Evolutionary conservation across 495 filamentous ascomycete genomes (phyloP).

Genomic region (Neurospora sublineolata): DNA sequence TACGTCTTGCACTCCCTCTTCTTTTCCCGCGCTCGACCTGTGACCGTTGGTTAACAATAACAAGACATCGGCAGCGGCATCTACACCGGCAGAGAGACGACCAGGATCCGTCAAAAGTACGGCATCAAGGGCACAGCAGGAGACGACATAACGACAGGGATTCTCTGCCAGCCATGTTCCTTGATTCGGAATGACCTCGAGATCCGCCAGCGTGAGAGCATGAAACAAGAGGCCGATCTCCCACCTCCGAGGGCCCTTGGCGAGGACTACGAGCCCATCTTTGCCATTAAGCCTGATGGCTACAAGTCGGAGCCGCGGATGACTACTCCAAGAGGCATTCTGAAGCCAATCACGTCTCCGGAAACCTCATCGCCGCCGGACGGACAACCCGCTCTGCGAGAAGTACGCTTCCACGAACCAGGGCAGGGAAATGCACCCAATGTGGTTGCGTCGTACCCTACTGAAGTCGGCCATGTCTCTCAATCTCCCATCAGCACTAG

Average conservation of each 20-base stretch:
- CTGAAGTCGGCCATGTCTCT: background rate
- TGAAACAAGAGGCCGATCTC: slow-evolving; percentile 3
- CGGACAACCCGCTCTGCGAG: background rate
- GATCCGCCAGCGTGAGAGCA: slow-evolving; percentile 11
- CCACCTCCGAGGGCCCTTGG: slow-evolving; percentile 10
- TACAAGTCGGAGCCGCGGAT: slow-evolving; percentile 14
- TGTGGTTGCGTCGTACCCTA: slow-evolving; percentile 8
- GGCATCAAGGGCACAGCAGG: slow-evolving; percentile 12
- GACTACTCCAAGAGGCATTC: background rate
- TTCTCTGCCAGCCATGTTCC: slow-evolving; percentile 20
- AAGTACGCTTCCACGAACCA: slow-evolving; percentile 3
- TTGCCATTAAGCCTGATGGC: slow-evolving; percentile 5
- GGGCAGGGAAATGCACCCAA: background rate
- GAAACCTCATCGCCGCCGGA: background rate
- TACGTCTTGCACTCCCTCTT: background rate
- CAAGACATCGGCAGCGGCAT: slow-evolving; percentile 19
- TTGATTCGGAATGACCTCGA: slow-evolving; percentile 17
- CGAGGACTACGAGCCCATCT: slow-evolving; percentile 13
- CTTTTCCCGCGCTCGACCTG: background rate
- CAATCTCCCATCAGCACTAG: background rate
- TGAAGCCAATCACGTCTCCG: background rate
- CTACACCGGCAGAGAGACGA: slow-evolving; percentile 12
- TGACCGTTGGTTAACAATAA: background rate
- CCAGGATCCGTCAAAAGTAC: slow-evolving; percentile 13
- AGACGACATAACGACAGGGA: slow-evolving; percentile 14